Percentiles rank a stretch among this genome's conserved stretches.
phyloP scores from a whole-genome alignment of 768 basidiomycete species.

The Boletellus ananiceps region DNA sequence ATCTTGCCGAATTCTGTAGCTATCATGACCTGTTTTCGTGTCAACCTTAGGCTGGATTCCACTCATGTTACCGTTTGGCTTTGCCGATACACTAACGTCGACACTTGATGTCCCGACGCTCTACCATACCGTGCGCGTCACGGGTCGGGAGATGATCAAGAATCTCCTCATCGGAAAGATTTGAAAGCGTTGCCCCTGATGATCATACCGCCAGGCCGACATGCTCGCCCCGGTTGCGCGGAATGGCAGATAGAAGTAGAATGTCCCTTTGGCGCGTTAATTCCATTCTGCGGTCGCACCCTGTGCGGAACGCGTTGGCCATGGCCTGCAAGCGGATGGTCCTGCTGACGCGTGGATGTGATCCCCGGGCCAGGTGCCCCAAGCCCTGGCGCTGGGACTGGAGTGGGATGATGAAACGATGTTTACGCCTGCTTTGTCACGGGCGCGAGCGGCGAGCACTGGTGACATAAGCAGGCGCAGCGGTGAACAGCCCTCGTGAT shows the following conservation, averaged over 20 bases:
- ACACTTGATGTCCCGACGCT: constrained; percentile 85
- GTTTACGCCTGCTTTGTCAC: too few species aligned
- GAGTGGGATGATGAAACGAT: too few species aligned
- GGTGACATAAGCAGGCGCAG: constrained; percentile 3
- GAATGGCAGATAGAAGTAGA: neutral
- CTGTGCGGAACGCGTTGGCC: too few species aligned
- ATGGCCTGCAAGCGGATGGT: too few species aligned
- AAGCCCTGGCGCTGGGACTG: too few species aligned
- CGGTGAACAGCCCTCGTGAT: neutral
- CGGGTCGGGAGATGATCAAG: constrained; percentile 74
- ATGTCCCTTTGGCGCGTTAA: too few species aligned
- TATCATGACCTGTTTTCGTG: neutral
- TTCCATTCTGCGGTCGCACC: too few species aligned
- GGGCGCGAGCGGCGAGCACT: too few species aligned
- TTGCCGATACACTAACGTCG: constrained; percentile 79
- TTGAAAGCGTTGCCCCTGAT: constrained; percentile 30
- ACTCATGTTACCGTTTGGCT: constrained; percentile 91
- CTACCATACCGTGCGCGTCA: constrained; percentile 71
- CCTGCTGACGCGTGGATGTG: too few species aligned
- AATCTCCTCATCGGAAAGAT: constrained; percentile 89
- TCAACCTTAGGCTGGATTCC: constrained; percentile 87
- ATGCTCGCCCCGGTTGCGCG: neutral
- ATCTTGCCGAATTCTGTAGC: neutral
- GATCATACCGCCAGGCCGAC: too few species aligned
- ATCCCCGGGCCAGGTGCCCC: too few species aligned